A percentile compares a stretch with the other conserved stretches of the same genome.
Conservation (phyloP, 2,329 filamentous ascomycete species). For the Penicillium sp. region DNA sequence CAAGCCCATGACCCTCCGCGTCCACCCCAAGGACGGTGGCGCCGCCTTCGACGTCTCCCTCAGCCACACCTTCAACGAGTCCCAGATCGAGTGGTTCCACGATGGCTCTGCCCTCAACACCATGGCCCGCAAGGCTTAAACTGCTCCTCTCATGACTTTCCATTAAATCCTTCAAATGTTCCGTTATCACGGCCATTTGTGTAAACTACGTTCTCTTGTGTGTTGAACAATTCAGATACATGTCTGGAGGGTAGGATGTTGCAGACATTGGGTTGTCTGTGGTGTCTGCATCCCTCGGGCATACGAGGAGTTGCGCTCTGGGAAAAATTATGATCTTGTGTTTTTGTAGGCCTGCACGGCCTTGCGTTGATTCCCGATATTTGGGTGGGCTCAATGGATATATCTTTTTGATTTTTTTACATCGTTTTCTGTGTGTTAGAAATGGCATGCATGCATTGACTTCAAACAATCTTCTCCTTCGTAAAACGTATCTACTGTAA, state of each 20-base stretch:
- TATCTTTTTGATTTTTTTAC: slow-evolving; percentile 35
- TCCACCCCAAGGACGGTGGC: slow-evolving; percentile 83
- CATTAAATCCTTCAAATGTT: slow-evolving; percentile 9
- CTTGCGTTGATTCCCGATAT: slow-evolving; percentile 31
- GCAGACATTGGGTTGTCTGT: slow-evolving; percentile 4
- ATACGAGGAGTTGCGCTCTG: slow-evolving; percentile 36
- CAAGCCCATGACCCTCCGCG: slow-evolving; percentile 86
- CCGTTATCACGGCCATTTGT: slow-evolving; percentile 12
- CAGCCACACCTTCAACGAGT: slow-evolving; percentile 95
- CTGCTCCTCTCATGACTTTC: slow-evolving; percentile 8
- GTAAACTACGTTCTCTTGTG: slow-evolving; percentile 30
- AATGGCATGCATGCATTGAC: slow-evolving; percentile 37
- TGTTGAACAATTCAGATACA: slow-evolving; percentile 27
- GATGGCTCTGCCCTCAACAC: slow-evolving; percentile 97
- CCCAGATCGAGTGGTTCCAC: slow-evolving; percentile 99
- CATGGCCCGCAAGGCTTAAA: slow-evolving; percentile 74
- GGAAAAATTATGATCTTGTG: slow-evolving; percentile 36
- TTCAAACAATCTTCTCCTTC: too few relatives aligned
- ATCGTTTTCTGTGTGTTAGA: slow-evolving; percentile 36
- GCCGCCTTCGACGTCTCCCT: slow-evolving; percentile 79
- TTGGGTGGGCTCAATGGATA: slow-evolving; percentile 44
- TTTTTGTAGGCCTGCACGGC: slow-evolving; percentile 30
- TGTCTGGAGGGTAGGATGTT: slow-evolving; percentile 2
- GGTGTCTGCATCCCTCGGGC: slow-evolving; percentile 28
- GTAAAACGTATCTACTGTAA: too few relatives aligned